phyloP scores from a whole-genome alignment of 148 eudicot species.

The Spergularia marina region DNA sequence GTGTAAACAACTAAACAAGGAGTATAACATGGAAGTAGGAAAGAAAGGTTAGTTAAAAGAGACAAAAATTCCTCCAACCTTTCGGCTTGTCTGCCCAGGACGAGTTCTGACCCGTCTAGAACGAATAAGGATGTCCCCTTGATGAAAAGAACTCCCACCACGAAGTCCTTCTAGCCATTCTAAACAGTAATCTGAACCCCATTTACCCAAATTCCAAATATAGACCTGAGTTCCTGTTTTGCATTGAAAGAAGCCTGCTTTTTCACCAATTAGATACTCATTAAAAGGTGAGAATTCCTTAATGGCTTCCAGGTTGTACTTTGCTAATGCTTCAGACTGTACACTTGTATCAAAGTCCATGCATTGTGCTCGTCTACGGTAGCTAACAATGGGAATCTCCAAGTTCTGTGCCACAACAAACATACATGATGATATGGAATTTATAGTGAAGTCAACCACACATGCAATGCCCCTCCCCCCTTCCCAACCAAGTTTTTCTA shows the following conservation, averaged over 20 bases:
- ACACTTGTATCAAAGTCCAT: slow-evolving; percentile 59
- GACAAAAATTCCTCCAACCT: slow-evolving; percentile 25
- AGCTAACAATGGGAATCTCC: slow-evolving; percentile 71
- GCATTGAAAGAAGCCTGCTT: slow-evolving; percentile 42
- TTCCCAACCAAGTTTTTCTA: neutral
- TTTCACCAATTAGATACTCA: slow-evolving; percentile 75
- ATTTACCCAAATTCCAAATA: slow-evolving; percentile 71
- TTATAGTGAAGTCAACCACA: neutral
- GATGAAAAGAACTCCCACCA: slow-evolving; percentile 54
- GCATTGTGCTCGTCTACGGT: slow-evolving; percentile 42
- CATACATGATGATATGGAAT: neutral
- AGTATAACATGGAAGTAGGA: neutral
- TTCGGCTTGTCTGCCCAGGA: slow-evolving; percentile 60
- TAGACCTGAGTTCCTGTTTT: slow-evolving; percentile 71
- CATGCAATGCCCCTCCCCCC: neutral
- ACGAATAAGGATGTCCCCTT: slow-evolving; percentile 65
- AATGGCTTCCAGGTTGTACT: slow-evolving; percentile 50
- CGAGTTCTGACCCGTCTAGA: slow-evolving; percentile 66
- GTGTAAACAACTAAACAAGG: neutral
- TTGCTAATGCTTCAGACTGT: slow-evolving; percentile 48
- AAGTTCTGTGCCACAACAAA: slow-evolving; percentile 40
- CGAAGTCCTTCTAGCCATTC: slow-evolving; percentile 49
- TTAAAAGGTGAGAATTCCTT: slow-evolving; percentile 72
- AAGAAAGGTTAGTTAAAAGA: neutral
- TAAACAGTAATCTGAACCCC: slow-evolving; percentile 63